phyloP scores from a whole-genome alignment of 257 asterid genomes.

The Solanum verrucosum region DNA sequence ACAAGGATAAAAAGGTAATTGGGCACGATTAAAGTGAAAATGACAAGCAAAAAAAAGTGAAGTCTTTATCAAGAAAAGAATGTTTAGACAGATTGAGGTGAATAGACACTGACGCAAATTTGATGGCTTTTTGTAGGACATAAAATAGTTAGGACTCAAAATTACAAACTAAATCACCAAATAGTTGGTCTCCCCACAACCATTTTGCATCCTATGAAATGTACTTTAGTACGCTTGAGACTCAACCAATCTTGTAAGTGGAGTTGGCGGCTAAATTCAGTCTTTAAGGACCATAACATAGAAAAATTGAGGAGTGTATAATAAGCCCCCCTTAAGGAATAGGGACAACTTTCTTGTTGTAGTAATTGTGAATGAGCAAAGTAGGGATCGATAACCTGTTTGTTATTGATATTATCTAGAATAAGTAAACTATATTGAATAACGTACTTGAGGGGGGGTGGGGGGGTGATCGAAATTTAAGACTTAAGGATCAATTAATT shows the following conservation, averaged over 20 bases:
- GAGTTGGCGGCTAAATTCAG: not conserved
- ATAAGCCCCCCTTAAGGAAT: not conserved
- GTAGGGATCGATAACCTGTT: not conserved
- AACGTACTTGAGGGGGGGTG: not conserved
- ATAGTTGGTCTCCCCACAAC: not conserved
- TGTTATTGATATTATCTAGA: not conserved
- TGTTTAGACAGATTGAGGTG: not conserved
- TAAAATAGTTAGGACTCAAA: not conserved
- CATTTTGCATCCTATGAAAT: not conserved
- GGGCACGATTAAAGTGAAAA: not conserved
- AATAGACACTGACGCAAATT: not conserved
- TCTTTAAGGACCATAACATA: not conserved
- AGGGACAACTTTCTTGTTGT: not conserved
- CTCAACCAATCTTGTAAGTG: not conserved
- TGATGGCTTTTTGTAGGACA: not conserved
- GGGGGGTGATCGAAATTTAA: not conserved
- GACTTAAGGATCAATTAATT: not conserved
- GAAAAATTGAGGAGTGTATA: not conserved
- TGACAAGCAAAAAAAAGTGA: not conserved
- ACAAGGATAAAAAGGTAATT: not conserved
- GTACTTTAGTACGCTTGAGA: not conserved
- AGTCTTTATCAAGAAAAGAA: not conserved
- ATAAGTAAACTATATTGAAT: not conserved
- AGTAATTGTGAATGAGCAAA: not conserved
- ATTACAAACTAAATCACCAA: not conserved